phyloP scores from a whole-genome alignment of 2,329 filamentous ascomycete species.

The Dactylellina haptotyla region DNA sequence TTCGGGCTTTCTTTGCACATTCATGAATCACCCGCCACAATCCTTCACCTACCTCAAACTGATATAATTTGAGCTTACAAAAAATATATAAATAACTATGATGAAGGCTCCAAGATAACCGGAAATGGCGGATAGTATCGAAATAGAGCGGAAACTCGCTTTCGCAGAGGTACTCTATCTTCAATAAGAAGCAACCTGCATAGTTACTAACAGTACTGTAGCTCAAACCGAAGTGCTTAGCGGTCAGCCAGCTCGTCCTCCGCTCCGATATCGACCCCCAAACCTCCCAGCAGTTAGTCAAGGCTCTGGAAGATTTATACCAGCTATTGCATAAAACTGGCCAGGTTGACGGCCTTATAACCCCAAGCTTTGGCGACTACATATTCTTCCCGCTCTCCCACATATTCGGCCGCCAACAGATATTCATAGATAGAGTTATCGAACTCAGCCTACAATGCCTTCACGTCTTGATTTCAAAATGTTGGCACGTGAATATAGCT shows the following conservation, averaged over 20 bases:
- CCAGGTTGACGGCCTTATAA: conserved; percentile 68
- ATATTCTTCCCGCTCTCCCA: conserved; percentile 92
- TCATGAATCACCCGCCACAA: conserved; percentile 12
- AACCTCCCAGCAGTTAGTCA: conserved; percentile 63
- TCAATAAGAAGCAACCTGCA: neutral
- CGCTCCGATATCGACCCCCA: conserved; percentile 64
- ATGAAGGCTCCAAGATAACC: conserved; percentile 5
- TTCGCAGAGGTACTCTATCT: conserved; percentile 40
- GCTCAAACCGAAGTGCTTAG: conserved; percentile 73
- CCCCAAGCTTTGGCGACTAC: conserved; percentile 90
- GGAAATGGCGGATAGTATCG: conserved; percentile 33
- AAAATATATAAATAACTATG: neutral
- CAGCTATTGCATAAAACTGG: conserved; percentile 64
- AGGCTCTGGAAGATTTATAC: conserved; percentile 64
- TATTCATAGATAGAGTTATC: conserved; percentile 75
- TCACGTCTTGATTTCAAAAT: conserved; percentile 75
- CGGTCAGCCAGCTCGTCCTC: conserved; percentile 70
- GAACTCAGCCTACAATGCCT: conserved; percentile 82
- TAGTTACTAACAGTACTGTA: conserved; percentile 59
- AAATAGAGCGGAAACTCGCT: conserved; percentile 40
- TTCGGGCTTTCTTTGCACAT: conserved; percentile 2
- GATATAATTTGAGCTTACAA: neutral
- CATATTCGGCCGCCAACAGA: conserved; percentile 79
- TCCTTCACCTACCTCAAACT: neutral
- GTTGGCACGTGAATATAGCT: conserved; percentile 79